Base-by-base conservation (phyloP, 176 grass and related monocot genomes). In the Triticum turgidum region DNA sequence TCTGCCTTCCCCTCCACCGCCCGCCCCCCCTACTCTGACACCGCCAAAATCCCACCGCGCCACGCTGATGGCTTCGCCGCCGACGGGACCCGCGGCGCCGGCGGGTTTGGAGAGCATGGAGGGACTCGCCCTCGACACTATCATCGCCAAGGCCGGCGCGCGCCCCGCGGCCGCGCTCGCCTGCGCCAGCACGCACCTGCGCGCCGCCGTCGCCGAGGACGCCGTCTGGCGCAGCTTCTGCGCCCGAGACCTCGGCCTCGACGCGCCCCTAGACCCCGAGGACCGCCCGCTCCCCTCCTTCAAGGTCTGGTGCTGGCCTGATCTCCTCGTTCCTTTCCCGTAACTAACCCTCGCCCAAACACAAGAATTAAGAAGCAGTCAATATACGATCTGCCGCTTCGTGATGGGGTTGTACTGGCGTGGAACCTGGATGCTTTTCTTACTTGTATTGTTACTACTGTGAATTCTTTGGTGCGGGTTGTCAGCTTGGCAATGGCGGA, bases 181-280 rank as follows among this genome's bases (percentile, higher is more conserved):
- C 67, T 94, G 97, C 86, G 66, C 77, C 80, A 96, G 90, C 83
- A 91, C 76, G 73, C 89, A 83, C 79, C 85, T 96, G 61, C 88
- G 80, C 65, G 34, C 42, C 27, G 89, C 79, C 14, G 90, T 84
- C 5, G 91, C 80, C n/a, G 91, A 89, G 5, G 94, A 99, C 12
- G 62, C 58, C 5, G 14, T 94, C 34, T 99, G 97, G 97, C 91
- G 86, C 71, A 82, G 58, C 44, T 96, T 96, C 87, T 98, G 97
- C 76, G 80, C 84, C 0, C 77, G 89, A 7, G 92, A 96, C 83
- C 79, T 99, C 58, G 85, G 76, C 29, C 79, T 99, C 12, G 13
- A 78, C 18, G 87, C 88, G 35, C 84, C 92, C 22, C 24, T 94
- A 52, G 97, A 92, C 38, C 94, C 94, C n/a, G 90, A 91, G 6